Base-by-base conservation (phyloP, 1,284 basidiomycete species). In the Pyrrhoderma noxium region DNA sequence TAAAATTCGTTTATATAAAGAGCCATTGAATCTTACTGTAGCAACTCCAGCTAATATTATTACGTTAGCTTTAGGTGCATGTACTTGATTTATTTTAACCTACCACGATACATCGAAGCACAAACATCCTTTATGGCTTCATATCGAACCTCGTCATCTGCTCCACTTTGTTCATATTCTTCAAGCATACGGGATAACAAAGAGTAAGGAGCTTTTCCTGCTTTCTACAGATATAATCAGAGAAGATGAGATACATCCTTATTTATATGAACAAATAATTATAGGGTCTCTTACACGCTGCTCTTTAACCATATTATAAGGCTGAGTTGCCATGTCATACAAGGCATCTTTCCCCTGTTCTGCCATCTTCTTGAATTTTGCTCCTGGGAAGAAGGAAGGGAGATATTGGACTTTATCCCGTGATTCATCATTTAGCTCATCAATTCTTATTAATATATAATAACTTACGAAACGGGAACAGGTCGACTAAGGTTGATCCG, bases 101-200 rank as follows among this genome's bases (percentile, higher is more conserved):
- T 43, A 53, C 52, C 52, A 19, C 47, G 47, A 45, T 53, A 53
- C 22, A 48, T 49, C 11, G 47, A 22, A 21, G 45, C 52, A 31
- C 44, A 53, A 11, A 53, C 52, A n/a, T 48, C 47, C 22, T 53
- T 53, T 8, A 53, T 45, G 7, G 41, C 40, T 39, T 49, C 41
- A 21, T 25, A 38, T 18, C 31, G 47, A 21, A 19, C 21, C 5
- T 44, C 9, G 36, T 55, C 49, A 16, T 39, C 19, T 5, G 22
- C 23, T 3, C 42, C 45, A 14, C 44, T 27, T 13, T 51, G 45
- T 25, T 55, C 53, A 22, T 43, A 36, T 13, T 47, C 50, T 16
- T 55, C 50, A 8, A 51, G 53, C 47, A 55, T 42, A 11, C n/a
- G 21, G 3, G 53, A 27, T 7, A 52, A 13, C 14, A 55, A 19